Evolutionary conservation across 208 protist species (phyloP).

Genomic region (Trypanosoma melophagium): DNA sequence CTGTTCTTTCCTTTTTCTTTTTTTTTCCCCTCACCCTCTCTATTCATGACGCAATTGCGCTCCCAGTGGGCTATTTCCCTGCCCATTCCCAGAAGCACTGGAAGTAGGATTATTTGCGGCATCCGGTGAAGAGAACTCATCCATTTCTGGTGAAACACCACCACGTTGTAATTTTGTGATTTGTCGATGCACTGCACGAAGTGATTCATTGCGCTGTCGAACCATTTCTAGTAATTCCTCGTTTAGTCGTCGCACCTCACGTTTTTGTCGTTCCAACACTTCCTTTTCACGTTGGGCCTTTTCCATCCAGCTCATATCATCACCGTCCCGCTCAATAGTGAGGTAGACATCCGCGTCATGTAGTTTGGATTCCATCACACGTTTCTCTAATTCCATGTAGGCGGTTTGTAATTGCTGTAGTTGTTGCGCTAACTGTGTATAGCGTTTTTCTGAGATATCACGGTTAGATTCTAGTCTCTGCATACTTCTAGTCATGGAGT

Average conservation of each 20-base stretch:
- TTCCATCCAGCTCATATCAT: slow-evolving; percentile 52
- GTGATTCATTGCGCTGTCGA: slow-evolving; percentile 45
- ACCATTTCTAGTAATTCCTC: slow-evolving; percentile 62
- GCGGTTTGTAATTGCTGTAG: slow-evolving; percentile 46
- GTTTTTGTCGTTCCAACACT: slow-evolving; percentile 51
- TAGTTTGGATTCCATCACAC: slow-evolving; percentile 38
- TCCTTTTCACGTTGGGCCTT: slow-evolving; percentile 57
- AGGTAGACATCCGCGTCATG: slow-evolving; percentile 55
- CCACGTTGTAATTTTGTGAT: slow-evolving; percentile 22
- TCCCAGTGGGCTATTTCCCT: slow-evolving; percentile 1
- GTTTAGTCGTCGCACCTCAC: slow-evolving; percentile 50
- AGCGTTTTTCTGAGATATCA: slow-evolving; percentile 23
- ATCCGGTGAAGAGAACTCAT: not conserved
- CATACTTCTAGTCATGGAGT: slow-evolving; percentile 22
- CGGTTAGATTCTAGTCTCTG: slow-evolving; percentile 27
- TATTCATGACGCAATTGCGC: not conserved
- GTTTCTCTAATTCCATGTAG: slow-evolving; percentile 46
- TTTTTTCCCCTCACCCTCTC: not conserved
- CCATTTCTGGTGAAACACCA: slow-evolving; percentile 5
- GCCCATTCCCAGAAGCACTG: too few species aligned
- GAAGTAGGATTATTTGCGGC: too few species aligned
- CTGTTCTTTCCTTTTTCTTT: too few species aligned
- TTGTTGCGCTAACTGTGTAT: slow-evolving; percentile 38
- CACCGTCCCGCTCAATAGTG: slow-evolving; percentile 42
- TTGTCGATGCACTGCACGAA: slow-evolving; percentile 56